phyloP scores from a whole-genome alignment of 73 alveolate species.

The Paramecium pentaurelia region DNA sequence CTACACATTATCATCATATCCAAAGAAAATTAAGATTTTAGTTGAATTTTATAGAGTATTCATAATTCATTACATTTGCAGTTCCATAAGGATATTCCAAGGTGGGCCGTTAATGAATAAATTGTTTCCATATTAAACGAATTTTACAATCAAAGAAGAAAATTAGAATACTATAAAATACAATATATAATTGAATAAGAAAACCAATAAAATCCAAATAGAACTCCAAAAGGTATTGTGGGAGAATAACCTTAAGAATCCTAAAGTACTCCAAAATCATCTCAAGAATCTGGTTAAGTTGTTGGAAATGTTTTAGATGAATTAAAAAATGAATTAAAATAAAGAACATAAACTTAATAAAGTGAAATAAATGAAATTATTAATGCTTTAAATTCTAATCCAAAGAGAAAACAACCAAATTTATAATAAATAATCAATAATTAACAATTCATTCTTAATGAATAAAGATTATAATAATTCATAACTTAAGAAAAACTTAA shows the following conservation, averaged over 20 bases:
- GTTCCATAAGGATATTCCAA: not conserved
- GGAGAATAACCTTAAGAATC: conserved; percentile 17
- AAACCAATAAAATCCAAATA: not conserved
- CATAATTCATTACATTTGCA: not conserved
- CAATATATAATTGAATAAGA: not conserved
- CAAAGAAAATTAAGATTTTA: not conserved
- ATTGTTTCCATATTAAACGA: not conserved
- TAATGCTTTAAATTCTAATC: not conserved
- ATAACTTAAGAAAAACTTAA: not conserved
- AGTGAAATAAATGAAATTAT: not conserved
- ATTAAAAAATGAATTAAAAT: not conserved
- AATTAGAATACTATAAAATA: not conserved
- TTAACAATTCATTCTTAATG: not conserved
- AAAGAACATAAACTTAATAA: not conserved
- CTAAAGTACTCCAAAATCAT: not conserved
- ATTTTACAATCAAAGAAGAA: not conserved
- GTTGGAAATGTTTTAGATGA: conserved; percentile 11
- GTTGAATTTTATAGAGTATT: not conserved
- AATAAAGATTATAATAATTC: not conserved
- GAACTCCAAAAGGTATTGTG: not conserved
- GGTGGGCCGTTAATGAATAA: conserved; percentile 16
- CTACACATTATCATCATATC: not conserved
- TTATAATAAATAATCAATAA: not conserved
- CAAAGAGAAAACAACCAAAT: not conserved
- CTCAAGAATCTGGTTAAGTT: not conserved